Conservation (phyloP, 768 basidiomycete species). For the Macrolepiota dolichaula region DNA sequence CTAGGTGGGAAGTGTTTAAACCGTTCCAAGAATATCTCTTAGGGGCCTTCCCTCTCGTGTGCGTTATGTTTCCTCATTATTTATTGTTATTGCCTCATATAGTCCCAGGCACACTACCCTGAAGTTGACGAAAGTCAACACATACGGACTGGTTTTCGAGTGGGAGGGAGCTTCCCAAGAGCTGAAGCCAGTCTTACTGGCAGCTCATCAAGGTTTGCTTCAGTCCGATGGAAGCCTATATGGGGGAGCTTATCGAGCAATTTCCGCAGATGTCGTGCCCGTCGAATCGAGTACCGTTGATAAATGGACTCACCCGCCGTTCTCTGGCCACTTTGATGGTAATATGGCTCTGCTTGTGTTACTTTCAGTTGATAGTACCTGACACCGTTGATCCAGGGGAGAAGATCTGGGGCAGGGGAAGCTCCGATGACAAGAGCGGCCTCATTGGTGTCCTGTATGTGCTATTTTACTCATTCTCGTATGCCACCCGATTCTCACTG, state of each 20-base stretch:
- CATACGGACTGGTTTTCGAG: conserved; percentile 68
- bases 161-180: conserved; percentile 63
- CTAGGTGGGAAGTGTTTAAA: conserved; percentile 52
- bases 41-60: conserved; percentile 56
- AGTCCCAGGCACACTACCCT: conserved; percentile 51
- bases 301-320: conserved; percentile 61
- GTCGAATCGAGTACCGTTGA: conserved; percentile 53
- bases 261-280: conserved; percentile 58
- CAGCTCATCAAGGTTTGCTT: conserved; percentile 60
- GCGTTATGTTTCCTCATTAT: conserved; percentile 28
- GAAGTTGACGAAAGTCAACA: conserved; percentile 67
- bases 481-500: background rate
- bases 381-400: conserved; percentile 24
- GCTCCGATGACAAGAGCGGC: conserved; percentile 74
- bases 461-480: background rate
- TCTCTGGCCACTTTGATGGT: conserved; percentile 62
- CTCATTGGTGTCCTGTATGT: conserved; percentile 62
- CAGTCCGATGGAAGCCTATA: background rate
- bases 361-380: background rate
- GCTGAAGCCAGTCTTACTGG: conserved; percentile 67
- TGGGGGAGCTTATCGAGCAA: background rate
- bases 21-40: conserved; percentile 54
- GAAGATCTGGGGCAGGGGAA: conserved; percentile 75
- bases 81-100: background rate
- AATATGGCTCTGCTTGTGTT: background rate